Conservation (phyloP, 2,329 filamentous ascomycete genomes). For the Tolypocladium tropicale region DNA sequence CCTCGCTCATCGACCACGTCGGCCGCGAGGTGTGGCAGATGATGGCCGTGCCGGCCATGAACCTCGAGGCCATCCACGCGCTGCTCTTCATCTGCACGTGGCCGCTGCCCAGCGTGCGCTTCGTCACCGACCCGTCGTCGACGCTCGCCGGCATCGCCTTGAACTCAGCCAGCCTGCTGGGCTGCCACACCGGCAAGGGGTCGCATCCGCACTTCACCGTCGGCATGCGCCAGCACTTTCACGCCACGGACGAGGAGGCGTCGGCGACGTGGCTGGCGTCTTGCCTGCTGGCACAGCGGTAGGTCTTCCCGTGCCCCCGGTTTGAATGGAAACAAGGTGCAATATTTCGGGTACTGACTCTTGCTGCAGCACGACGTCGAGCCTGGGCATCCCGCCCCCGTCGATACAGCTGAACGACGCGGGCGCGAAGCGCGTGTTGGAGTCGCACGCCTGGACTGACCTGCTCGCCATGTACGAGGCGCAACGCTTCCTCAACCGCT, state of each 20-base stretch:
- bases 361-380: constrained; percentile 24
- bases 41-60: constrained; percentile 30
- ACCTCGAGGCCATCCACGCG: constrained; percentile 39
- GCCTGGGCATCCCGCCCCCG: constrained; percentile 35
- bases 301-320: constrained; percentile 2
- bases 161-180: constrained; percentile 37
- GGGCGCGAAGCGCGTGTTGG: constrained; percentile 27
- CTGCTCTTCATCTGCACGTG: constrained; percentile 40
- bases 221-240: constrained; percentile 30
- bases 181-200: constrained; percentile 43
- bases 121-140: constrained; percentile 39
- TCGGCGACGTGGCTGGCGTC: constrained; percentile 42
- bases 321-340: background rate
- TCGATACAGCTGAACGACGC: constrained; percentile 40
- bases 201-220: constrained; percentile 36
- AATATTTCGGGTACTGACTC: no score
- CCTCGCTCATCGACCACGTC: constrained; percentile 36
- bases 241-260: constrained; percentile 40
- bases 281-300: constrained; percentile 42
- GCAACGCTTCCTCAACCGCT: constrained; percentile 38
- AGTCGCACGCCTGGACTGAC: constrained; percentile 31
- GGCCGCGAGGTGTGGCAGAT: constrained; percentile 34
- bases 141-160: constrained; percentile 35
- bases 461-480: constrained; percentile 34
- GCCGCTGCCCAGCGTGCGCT: constrained; percentile 40